Evolutionary conservation across 1,284 basidiomycete genomes (phyloP), one percentile per base, ranked within the genome.

Genomic region (Cryptococcus sp.): DNA sequence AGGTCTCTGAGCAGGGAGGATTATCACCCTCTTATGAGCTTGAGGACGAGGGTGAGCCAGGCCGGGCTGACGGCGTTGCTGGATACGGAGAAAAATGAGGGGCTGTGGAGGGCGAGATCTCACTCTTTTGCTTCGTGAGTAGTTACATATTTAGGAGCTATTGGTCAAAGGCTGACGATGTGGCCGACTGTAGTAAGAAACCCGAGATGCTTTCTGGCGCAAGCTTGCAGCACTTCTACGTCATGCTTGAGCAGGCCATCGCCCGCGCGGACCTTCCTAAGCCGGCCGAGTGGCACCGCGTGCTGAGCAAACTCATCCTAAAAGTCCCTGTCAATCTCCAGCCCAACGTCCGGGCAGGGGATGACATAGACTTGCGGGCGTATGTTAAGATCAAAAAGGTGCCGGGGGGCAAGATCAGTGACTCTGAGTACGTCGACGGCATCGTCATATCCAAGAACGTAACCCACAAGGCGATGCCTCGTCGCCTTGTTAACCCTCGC

Each of bases 341-440:
- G 9, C 76, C 79, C 0, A 74, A 79, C 44, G 73, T 80, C 2
- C 74, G 76, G 12, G 75, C 73, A 2, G 89, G 91, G 52, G 93
- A 96, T 67, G 77, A 76, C 35, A 94, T 96, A 83, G 95, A 98
- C 74, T 88, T 97, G 20, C 83, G 95, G 47, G 84, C 88, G 28
- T 97, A 96, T 66, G 91, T 98, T 63, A 98, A 98, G 80, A 94
- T 98, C 77, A 98, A 99, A 80, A 95, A 96, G 76, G 89, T 98
- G 18, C 94, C 96, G 0, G 96, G 96, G 13, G 96, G 96, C 12
- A 81, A 83, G 50, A 92, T 94, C 37, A 83, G 81, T 35, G 92
- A 98, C 73, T 96, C 91, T 12, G 94, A 98, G 80, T 98, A 95
- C 68, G 90, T 99, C 50, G 90, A 95, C 62, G 96, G 96, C 3